Conservation (phyloP, 2,329 filamentous ascomycete genomes). For the Phialophora expanda region DNA sequence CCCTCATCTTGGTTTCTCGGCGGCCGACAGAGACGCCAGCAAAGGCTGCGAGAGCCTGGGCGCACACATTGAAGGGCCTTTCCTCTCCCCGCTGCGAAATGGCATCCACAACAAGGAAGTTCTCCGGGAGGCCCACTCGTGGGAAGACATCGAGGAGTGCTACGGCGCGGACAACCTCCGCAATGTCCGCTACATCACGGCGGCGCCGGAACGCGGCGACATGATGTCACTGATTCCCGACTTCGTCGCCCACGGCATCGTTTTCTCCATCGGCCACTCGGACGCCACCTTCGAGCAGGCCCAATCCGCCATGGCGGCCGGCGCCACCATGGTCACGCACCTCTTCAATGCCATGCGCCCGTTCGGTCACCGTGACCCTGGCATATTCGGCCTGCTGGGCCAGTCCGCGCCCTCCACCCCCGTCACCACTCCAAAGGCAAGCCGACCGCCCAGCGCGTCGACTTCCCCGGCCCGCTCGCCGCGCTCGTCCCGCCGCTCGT, state of each 20-base stretch:
- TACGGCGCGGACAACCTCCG: constrained; percentile 72
- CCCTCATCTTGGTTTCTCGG: constrained; percentile 77
- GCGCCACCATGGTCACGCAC: constrained; percentile 88
- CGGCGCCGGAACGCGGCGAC: constrained; percentile 78
- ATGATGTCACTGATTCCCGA: constrained; percentile 72
- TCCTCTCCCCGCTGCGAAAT: constrained; percentile 81
- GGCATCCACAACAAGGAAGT: constrained; percentile 81
- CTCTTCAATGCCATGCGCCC: constrained; percentile 94
- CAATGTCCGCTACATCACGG: constrained; percentile 78
- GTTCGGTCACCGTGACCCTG: constrained; percentile 87
- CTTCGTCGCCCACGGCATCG: constrained; percentile 68
- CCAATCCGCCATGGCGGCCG: constrained; percentile 70
- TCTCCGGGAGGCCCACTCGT: constrained; percentile 64
- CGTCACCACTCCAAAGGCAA: constrained; percentile 33
- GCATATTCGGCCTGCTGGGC: constrained; percentile 84
- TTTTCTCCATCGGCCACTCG: constrained; percentile 83
- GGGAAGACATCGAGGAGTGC: constrained; percentile 60
- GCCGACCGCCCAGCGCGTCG: constrained; percentile 28
- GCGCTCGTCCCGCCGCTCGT: constrained; percentile 34
- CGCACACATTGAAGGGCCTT: constrained; percentile 89
- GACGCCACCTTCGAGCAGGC: constrained; percentile 87
- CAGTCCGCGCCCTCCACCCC: constrained; percentile 55
- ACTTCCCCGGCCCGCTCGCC: constrained; percentile 32
- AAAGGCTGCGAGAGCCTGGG: constrained; percentile 86
- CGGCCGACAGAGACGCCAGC: constrained; percentile 60